Evolutionary conservation across 1,284 basidiomycete genomes (phyloP).

Genomic region (Melampsora allii-populina): DNA sequence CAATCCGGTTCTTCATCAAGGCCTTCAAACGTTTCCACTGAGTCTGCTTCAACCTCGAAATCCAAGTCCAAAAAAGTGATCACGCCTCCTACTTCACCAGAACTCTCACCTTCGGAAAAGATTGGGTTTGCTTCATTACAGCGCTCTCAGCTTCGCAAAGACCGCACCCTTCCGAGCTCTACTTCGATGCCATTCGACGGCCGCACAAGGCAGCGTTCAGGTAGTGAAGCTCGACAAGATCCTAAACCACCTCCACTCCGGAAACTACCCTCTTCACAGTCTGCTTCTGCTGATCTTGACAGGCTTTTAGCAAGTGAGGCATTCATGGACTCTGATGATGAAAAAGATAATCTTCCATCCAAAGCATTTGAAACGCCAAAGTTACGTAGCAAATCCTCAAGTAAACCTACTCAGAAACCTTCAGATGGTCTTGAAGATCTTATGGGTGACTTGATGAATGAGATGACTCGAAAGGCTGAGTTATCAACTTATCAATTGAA

Average conservation of each 20-base stretch:
- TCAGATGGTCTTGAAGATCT: slow-evolving; percentile 14
- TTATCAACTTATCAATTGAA: slow-evolving; percentile 4
- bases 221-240: background rate
- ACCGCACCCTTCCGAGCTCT: background rate
- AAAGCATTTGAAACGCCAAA: background rate
- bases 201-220: background rate
- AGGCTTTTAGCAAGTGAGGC: slow-evolving; percentile 1
- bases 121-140: slow-evolving; percentile 1
- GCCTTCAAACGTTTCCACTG: background rate
- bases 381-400: background rate
- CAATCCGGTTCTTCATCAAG: background rate
- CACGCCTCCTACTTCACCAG: slow-evolving; percentile 15
- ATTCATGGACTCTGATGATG: background rate
- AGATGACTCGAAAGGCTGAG: slow-evolving; percentile 33
- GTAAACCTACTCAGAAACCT: background rate
- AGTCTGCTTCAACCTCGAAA: background rate
- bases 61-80: background rate
- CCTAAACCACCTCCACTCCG: background rate
- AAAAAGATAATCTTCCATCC: background rate
- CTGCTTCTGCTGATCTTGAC: background rate
- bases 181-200: slow-evolving; percentile 4
- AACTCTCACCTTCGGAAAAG: background rate
- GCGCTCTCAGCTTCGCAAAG: background rate
- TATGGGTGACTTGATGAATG: slow-evolving; percentile 34
- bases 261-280: background rate